Evolutionary conservation across 2,329 filamentous ascomycete genomes (phyloP).

Genomic region (Aspergillus ochraceus): DNA sequence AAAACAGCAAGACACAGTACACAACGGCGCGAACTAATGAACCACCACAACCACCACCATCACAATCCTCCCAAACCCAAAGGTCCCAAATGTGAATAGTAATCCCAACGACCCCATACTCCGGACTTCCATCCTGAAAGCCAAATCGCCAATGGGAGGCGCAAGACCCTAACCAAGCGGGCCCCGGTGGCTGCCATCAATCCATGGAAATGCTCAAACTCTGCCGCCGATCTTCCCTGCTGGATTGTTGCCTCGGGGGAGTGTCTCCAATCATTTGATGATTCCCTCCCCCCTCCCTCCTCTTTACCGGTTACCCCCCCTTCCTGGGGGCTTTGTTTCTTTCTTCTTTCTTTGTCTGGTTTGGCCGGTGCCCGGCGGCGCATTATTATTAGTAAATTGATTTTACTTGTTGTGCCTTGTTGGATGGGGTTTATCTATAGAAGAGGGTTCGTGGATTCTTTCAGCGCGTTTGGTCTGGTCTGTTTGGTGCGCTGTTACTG

Average conservation of each 20-base stretch:
- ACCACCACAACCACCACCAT: background rate
- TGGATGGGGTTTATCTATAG: background rate
- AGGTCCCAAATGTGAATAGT: background rate
- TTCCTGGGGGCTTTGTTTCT: background rate
- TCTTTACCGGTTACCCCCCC: too few species aligned
- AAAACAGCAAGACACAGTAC: too few species aligned
- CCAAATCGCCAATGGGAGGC: background rate
- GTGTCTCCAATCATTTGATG: slow-evolving; percentile 5
- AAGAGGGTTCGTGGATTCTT: background rate
- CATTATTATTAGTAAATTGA: background rate
- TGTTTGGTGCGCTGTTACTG: background rate
- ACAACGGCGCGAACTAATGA: too few species aligned
- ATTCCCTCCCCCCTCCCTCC: background rate
- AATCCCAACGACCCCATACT: background rate
- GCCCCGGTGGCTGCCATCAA: slow-evolving; percentile 13
- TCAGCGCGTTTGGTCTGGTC: background rate
- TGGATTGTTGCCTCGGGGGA: slow-evolving; percentile 12
- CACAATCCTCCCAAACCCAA: background rate
- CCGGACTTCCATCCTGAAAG: background rate
- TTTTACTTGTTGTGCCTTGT: background rate
- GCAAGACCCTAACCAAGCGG: background rate
- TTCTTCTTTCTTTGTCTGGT: background rate
- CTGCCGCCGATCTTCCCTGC: slow-evolving; percentile 25
- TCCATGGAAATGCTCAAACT: slow-evolving; percentile 20
- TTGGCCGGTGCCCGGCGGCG: background rate